These are phyloP conservation scores for Biscogniauxia sp. DNA, from an alignment of 2,329 filamentous ascomycete genomes.

Conservation along the genomic window DNA sequence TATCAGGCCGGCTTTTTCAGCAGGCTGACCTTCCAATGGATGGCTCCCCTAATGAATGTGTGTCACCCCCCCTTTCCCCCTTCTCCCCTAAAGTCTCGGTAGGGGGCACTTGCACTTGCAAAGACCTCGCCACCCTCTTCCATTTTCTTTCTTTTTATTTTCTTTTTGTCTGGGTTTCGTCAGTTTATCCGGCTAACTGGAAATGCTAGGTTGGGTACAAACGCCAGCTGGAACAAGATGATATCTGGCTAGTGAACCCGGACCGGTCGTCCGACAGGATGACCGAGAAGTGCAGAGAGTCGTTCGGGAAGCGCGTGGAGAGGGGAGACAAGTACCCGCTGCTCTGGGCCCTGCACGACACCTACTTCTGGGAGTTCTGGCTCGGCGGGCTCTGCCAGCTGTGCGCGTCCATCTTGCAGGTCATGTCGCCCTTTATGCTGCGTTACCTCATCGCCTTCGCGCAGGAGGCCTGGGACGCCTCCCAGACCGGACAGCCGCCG, in stretches of 20 bases:
- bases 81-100: neutral
- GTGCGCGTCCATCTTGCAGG: conserved; percentile 69
- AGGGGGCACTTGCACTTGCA: neutral
- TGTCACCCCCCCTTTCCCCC: conserved; percentile 31
- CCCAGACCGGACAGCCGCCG: conserved; percentile 44
- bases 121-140: neutral
- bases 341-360: conserved; percentile 79
- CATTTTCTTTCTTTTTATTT: neutral
- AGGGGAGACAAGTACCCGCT: conserved; percentile 72
- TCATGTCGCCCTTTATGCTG: conserved; percentile 80
- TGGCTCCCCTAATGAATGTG: conserved; percentile 79
- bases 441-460: conserved; percentile 87
- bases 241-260: conserved; percentile 89
- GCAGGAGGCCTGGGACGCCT: conserved; percentile 71
- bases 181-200: conserved; percentile 3
- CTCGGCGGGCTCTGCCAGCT: conserved; percentile 78
- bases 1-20: conserved; percentile 73
- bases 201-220: conserved; percentile 71
- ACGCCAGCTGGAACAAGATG: conserved; percentile 75
- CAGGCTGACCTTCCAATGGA: conserved; percentile 81
- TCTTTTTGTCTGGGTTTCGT: conserved; percentile 2
- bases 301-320: conserved; percentile 67
- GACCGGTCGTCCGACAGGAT: conserved; percentile 69
- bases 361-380: conserved; percentile 81
- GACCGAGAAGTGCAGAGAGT: conserved; percentile 61